Percentiles rank a stretch among this genome's conserved stretches.
These are phyloP conservation scores for Homolaphlyctis polyrhiza DNA, from an alignment of 371 early-diverging fungal species.

Conservation along the genomic window DNA sequence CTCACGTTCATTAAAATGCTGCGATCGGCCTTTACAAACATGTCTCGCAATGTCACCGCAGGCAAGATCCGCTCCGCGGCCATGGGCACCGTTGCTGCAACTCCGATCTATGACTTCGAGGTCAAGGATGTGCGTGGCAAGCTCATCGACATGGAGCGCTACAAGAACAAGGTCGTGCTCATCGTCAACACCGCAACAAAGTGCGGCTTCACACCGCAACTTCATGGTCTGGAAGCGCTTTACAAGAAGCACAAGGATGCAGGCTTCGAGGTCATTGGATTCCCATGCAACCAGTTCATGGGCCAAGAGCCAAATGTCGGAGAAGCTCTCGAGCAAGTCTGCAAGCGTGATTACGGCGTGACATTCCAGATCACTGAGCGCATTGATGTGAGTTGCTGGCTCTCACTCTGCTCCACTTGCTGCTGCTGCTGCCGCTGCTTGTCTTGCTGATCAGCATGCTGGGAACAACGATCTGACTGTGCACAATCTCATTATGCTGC, in stretches of 20 bases:
- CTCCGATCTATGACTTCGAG: conserved; percentile 47
- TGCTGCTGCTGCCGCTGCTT: no score
- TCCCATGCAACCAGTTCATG: conserved; percentile 58
- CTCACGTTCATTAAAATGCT: no score
- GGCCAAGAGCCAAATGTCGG: not conserved
- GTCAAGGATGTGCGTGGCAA: conserved; percentile 47
- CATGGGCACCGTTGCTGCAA: not conserved
- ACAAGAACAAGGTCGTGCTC: conserved; percentile 71
- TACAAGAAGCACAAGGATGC: conserved; percentile 74
- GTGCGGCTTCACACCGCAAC: conserved; percentile 91
- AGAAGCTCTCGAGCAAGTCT: conserved; percentile 30
- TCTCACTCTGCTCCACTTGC: no score
- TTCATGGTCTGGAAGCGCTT: conserved; percentile 71
- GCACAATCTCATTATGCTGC: no score
- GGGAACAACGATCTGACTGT: no score
- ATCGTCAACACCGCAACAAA: conserved; percentile 94
- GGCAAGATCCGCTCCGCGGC: not conserved
- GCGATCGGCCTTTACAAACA: no score
- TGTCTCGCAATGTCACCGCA: no score
- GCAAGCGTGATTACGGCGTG: conserved; percentile 62
- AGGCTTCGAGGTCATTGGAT: conserved; percentile 57
- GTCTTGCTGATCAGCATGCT: not conserved
- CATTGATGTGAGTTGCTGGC: conserved; percentile 42
- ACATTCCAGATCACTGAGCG: conserved; percentile 82
- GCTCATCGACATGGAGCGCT: conserved; percentile 41